Conservation (phyloP, 768 basidiomycete genomes). For the Mycena latifolia region DNA sequence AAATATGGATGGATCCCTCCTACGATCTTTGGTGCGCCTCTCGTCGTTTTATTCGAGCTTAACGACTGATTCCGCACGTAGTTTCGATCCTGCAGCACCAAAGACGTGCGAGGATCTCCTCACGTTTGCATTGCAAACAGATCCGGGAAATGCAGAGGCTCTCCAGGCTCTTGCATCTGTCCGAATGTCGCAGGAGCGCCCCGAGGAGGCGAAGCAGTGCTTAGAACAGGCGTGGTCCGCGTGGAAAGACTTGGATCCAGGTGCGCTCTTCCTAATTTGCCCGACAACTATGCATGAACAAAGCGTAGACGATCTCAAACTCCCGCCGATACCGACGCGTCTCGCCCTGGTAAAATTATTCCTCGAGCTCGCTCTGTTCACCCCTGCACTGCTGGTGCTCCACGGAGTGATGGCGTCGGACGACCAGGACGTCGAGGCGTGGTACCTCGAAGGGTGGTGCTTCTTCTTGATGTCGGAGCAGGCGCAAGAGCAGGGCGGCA, state of each 20-base stretch:
- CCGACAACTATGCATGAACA: not conserved
- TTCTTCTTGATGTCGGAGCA: constrained; percentile 88
- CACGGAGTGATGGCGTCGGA: constrained; percentile 85
- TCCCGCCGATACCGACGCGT: constrained; percentile 81
- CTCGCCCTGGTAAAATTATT: constrained; percentile 84
- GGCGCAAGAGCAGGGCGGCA: constrained; percentile 67
- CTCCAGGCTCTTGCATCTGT: constrained; percentile 87
- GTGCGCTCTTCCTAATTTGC: constrained; percentile 41
- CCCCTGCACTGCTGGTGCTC: constrained; percentile 80
- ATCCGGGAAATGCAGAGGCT: constrained; percentile 83
- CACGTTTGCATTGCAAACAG: constrained; percentile 75
- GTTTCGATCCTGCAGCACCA: constrained; percentile 87
- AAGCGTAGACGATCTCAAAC: constrained; percentile 67
- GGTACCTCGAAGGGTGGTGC: constrained; percentile 96
- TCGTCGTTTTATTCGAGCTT: not conserved
- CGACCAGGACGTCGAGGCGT: constrained; percentile 90
- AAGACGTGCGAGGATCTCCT: constrained; percentile 85
- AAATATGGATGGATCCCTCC: constrained; percentile 95
- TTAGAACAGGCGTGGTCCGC: constrained; percentile 75
- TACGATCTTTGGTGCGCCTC: constrained; percentile 86
- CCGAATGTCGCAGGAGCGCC: constrained; percentile 87
- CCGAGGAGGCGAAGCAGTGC: constrained; percentile 82
- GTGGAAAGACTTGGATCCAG: constrained; percentile 78
- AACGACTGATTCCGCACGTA: constrained; percentile 42
- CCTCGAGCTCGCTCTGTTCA: constrained; percentile 79